These are phyloP conservation scores for Knoxdaviesia capensis DNA, from an alignment of 2,329 filamentous ascomycete species.

Conservation along the genomic window DNA sequence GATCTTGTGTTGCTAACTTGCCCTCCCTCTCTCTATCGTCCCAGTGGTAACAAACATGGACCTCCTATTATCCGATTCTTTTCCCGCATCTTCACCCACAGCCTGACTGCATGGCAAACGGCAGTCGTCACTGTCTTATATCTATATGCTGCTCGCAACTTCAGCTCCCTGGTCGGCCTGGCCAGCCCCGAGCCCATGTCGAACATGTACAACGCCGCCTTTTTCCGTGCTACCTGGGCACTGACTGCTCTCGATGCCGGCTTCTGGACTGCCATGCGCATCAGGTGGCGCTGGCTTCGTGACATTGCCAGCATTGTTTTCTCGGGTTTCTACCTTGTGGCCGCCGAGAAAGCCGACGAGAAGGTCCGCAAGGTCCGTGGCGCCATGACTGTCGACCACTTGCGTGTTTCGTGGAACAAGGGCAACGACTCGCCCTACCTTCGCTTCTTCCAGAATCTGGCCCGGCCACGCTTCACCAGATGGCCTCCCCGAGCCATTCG, in stretches of 20 bases:
- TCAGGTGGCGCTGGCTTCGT: constrained; percentile 56
- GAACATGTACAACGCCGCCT: constrained; percentile 80
- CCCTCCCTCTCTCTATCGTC: background rate
- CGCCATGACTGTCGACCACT: constrained; percentile 72
- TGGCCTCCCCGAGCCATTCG: constrained; percentile 68
- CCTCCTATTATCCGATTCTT: constrained; percentile 55
- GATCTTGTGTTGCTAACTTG: background rate
- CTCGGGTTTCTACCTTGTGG: constrained; percentile 75
- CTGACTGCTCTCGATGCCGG: constrained; percentile 87
- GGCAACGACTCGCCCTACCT: constrained; percentile 65
- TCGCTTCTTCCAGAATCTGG: constrained; percentile 45
- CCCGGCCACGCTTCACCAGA: constrained; percentile 60
- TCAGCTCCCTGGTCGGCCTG: constrained; percentile 76
- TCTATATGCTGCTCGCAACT: constrained; percentile 81
- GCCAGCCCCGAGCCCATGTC: constrained; percentile 85
- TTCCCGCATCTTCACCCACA: constrained; percentile 48
- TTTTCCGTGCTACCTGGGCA: constrained; percentile 94
- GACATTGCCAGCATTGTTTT: constrained; percentile 73
- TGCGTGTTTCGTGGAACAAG: constrained; percentile 92
- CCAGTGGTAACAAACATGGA: constrained; percentile 68
- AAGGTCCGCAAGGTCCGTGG: constrained; percentile 84
- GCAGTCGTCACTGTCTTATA: constrained; percentile 75
- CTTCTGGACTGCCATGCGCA: constrained; percentile 96
- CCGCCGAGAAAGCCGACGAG: constrained; percentile 86
- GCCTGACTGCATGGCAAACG: constrained; percentile 76